Percentiles rank a stretch among this genome's conserved stretches.
Evolutionary conservation across 768 basidiomycete genomes (phyloP).

Genomic region (Mycena vulgaris): DNA sequence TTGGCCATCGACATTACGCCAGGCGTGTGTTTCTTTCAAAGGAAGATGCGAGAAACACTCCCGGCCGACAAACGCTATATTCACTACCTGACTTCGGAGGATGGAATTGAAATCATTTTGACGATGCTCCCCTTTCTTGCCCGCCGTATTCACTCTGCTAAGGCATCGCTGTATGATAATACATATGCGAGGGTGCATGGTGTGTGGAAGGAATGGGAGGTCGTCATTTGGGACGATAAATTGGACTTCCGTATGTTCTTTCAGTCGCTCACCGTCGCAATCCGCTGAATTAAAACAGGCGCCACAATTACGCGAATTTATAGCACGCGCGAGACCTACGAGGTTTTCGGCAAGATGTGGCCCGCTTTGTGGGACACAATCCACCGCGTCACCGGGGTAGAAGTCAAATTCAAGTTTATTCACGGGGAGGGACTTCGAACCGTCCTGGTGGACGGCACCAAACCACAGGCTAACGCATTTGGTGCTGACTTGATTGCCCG

Average conservation of each 20-base stretch:
- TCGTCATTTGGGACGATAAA: constrained; percentile 39
- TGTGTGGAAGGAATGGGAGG: constrained; percentile 43
- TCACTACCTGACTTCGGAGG: constrained; percentile 19
- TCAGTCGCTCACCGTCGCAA: background rate
- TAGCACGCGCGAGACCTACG: constrained; percentile 32
- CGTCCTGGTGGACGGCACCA: constrained; percentile 38
- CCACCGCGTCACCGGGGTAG: constrained; percentile 32
- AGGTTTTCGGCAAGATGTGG: constrained; percentile 38
- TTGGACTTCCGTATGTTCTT: constrained; percentile 34
- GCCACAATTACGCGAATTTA: constrained; percentile 37
- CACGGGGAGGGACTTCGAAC: constrained; percentile 19
- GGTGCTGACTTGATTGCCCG: constrained; percentile 31
- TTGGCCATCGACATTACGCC: background rate
- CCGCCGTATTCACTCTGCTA: constrained; percentile 22
- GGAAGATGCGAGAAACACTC: constrained; percentile 8
- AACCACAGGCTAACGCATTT: constrained; percentile 30
- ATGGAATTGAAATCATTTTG: constrained; percentile 23
- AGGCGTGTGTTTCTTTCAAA: constrained; percentile 21
- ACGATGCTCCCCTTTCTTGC: constrained; percentile 37
- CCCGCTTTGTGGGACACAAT: constrained; percentile 35
- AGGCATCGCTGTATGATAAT: constrained; percentile 36
- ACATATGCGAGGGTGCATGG: constrained; percentile 36
- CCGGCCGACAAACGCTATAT: constrained; percentile 33
- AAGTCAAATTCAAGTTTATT: constrained; percentile 36
- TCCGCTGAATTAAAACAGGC: background rate